Evolutionary conservation across 2,329 filamentous ascomycete species (phyloP), one percentile per base, ranked within the genome.

Genomic region (Alternaria sp.): DNA sequence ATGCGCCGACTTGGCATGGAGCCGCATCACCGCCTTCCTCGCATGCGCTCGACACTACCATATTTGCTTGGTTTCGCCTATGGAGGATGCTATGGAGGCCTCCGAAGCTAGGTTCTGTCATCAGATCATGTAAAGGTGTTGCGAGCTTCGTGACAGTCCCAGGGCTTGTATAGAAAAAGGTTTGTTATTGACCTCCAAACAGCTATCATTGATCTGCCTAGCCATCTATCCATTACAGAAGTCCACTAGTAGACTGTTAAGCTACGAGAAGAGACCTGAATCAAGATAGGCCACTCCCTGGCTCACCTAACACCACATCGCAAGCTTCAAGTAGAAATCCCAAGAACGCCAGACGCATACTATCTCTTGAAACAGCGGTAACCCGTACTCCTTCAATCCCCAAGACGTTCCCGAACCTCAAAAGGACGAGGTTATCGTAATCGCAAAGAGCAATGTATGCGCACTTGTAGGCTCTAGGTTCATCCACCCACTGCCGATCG

Each of bases 1-100:
- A 62, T 15, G 43, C 64, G 25, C 46, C 49, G 61, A 15, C 63
- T 66, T 68, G 63, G 65, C 65, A 54, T 61, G 26, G 50, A 55
- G 58, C 43, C 12, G n/a, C 26, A 37, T 61, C 23, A 53, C 50
- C 50, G 50, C 20, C 47, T 51, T 30, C n/a, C 9, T 37, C 20
- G 20, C 28, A 0, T 23, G 8, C 1, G 4, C 18, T 33, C 12
- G n/a, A 30, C 28, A 37, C 11, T 3, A 37, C 11, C 2, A 51
- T 28, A 15, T 15, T 18, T 41, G n/a, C 18, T 51, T 26, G 49
- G 30, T 21, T 33, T 33, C 49, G 28, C 49, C 28, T 6, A 51
- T 15, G 5, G 8, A n/a, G 20, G 0, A 45, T 45, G 18, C 20
- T 45, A 51, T 30, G 10, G 47, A 20, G 2, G 6, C n/a, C 11